phyloP scores from a whole-genome alignment of 202 grass and related monocot genomes.

The Zoysia matrella region DNA sequence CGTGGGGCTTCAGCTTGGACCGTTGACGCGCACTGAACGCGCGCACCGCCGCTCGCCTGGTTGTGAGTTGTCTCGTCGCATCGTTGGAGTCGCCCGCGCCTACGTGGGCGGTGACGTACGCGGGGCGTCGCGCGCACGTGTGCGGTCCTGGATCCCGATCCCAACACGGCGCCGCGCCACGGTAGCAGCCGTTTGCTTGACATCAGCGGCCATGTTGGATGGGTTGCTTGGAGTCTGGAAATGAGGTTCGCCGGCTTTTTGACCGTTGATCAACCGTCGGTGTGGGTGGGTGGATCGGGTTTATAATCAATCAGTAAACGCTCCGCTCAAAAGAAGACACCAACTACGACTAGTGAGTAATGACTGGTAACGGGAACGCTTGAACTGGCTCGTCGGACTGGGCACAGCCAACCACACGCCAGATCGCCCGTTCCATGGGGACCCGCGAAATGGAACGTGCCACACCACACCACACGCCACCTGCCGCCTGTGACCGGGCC shows the following conservation, averaged over 20 bases:
- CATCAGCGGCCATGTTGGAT: conserved; percentile 5
- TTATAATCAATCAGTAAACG: too few species aligned
- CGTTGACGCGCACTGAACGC: background rate
- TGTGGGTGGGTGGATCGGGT: too few species aligned
- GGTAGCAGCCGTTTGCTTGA: background rate
- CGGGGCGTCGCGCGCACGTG: background rate
- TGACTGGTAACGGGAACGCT: background rate
- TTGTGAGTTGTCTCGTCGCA: background rate
- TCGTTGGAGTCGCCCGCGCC: background rate
- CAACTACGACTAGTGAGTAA: too few species aligned
- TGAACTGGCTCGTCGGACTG: background rate
- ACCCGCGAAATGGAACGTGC: background rate
- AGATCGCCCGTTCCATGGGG: background rate
- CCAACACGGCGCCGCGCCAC: background rate
- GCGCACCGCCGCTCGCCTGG: background rate
- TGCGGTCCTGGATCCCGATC: background rate
- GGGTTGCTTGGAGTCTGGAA: background rate
- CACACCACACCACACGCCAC: background rate
- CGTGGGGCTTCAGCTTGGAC: background rate
- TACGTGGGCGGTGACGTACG: background rate
- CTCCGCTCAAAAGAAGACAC: too few species aligned
- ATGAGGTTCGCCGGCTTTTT: background rate
- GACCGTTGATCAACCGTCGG: conserved; percentile 20
- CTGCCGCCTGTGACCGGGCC: background rate
- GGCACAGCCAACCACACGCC: background rate